Base-by-base conservation (phyloP, 768 basidiomycete species). In the Leccinum fibrillosum region DNA sequence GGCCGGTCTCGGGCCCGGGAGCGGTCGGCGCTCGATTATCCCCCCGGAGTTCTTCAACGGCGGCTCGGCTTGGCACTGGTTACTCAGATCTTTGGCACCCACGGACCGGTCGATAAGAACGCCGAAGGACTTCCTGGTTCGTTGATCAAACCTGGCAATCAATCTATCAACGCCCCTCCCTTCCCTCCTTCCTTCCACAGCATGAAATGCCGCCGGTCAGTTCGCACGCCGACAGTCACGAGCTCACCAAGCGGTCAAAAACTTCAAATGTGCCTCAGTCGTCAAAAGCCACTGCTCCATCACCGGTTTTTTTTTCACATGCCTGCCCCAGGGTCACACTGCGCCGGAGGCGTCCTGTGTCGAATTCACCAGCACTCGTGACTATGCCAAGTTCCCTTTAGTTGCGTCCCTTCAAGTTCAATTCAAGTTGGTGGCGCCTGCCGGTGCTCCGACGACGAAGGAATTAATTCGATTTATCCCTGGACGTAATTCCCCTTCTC, bases 201-300 rank as follows among this genome's bases (percentile, higher is more conserved):
- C 17, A 3, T 9, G 39, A 6, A 42, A 17, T 54, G 15, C 55
- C 53, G 50, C 64, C 50, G 32, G 53, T 47, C 34, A 35, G 13
- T 64, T 64, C 63, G 52, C 64, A 64, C 64, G 56, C 35, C 54
- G 9, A 37, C 28, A 28, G 21, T 2, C 42, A 56, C 55, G 49
- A 56, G 50, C 45, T 48, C 12, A 3, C 23, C 19, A 15, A 9
- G 1, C 37, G 30, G 42, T 42, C 62, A 12, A 61, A 65, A 56
- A 55, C 44, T 34, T 52, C 47, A 64, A 64, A 65, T 28, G 23
- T 54, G 34, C 53, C 50, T 23, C 34, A 39, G 5, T 12, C 23
- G 42, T 44, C 21, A 37, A 23, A 42, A 7, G 21, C 13, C 15
- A 26, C 56, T 21, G 21, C 39, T 3, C 45, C 11, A 49, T 63